Percentiles rank a stretch among this genome's conserved stretches.
Conservation (phyloP, 2,329 filamentous ascomycete species). For the Aspergillus sp. region DNA sequence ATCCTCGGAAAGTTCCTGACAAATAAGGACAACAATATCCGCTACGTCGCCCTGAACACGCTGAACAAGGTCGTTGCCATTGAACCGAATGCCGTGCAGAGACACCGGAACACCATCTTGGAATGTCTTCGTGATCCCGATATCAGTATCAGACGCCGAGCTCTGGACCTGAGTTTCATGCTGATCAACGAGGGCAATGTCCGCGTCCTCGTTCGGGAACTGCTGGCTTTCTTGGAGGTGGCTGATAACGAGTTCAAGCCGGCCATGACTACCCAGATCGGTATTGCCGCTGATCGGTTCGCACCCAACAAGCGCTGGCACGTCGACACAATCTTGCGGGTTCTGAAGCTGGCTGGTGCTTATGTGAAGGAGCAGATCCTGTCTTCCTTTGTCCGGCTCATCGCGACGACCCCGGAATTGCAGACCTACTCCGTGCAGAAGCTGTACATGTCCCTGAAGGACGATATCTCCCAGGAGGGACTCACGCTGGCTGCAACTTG, state of each 20-base stretch:
- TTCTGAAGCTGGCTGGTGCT: slow-evolving; percentile 89
- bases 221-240: slow-evolving; percentile 92
- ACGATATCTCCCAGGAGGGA: slow-evolving; percentile 96
- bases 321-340: slow-evolving; percentile 93
- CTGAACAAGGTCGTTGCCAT: slow-evolving; percentile 97
- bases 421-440: slow-evolving; percentile 98
- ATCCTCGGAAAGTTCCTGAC: slow-evolving; percentile 97
- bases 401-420: slow-evolving; percentile 89
- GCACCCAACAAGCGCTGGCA: slow-evolving; percentile 98
- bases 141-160: slow-evolving; percentile 92
- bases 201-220: slow-evolving; percentile 84
- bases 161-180: slow-evolving; percentile 96
- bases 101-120: slow-evolving; percentile 94
- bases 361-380: slow-evolving; percentile 98
- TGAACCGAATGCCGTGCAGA: slow-evolving; percentile 94
- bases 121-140: slow-evolving; percentile 96
- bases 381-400: slow-evolving; percentile 92
- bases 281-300: slow-evolving; percentile 92
- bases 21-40: slow-evolving; percentile 99
- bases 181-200: slow-evolving; percentile 97
- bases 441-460: slow-evolving; percentile 83
- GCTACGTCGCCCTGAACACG: slow-evolving; percentile 96
- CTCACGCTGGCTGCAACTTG: slow-evolving; percentile 89
- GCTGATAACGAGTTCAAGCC: slow-evolving; percentile 99
- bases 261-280: slow-evolving; percentile 97